Base-by-base conservation (phyloP, 208 protist genomes). In the Trypanosoma cruzi region DNA sequence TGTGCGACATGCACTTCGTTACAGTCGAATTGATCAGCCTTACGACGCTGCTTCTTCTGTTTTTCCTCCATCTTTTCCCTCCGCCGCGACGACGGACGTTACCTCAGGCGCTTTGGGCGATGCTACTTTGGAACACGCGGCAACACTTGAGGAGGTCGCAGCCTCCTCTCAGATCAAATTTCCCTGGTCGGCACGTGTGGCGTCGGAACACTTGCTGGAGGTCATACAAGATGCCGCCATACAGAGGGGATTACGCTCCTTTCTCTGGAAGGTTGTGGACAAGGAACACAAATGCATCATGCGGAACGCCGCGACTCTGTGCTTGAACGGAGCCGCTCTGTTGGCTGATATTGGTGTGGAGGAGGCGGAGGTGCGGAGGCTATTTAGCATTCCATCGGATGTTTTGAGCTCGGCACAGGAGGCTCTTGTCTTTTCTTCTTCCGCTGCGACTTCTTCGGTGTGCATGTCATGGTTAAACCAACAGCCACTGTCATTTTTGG, bases 221-320 rank as follows among this genome's bases (percentile, higher is more conserved):
- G 70, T 75, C 14, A 42, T 63, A 4, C 37, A 52, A 20, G 48
- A 64, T 29, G 52, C 50, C 11, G 61, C 61, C 22, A 54, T 69
- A 29, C 70, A 75, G 26, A 50, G 52, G 11, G 14, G 26, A 14
- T 24, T 75, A 22, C 70, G 70, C 55, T 69, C 70, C 2, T n/a
- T 59, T 2, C 44, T 75, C n/a, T 75, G 70, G 70, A 75, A 69
- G 37, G 37, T 58, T 8, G 42, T 75, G 20, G 50, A 66, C 29
- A 68, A 52, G 44, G 70, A 75, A 29, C 63, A 75, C 44, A 68
- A 69, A 29, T 29, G 55, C 31, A 64, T 75, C 40, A 0, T 69
- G 37, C 37, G 44, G 7, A 26, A 44, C 44, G 70, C 44, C 6
- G 26, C 34, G 13, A 31, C 13, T 11, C 55, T 75, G 1, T 63